These are phyloP conservation scores for Piloderma croceum DNA, from an alignment of 768 basidiomycete genomes.

Conservation along the genomic window DNA sequence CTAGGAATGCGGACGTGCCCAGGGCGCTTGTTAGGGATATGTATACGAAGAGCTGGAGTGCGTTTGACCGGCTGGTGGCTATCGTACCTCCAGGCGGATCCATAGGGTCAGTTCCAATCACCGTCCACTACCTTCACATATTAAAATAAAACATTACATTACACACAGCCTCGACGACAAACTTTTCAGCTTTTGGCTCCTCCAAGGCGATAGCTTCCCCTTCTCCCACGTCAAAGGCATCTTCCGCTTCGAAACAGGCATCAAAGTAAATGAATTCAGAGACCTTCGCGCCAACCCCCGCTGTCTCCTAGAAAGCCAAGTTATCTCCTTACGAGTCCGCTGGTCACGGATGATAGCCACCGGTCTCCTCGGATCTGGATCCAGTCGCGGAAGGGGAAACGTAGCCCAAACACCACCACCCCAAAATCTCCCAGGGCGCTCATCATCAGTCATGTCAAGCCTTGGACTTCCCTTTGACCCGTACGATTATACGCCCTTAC, in stretches of 20 bases:
- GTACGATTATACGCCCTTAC: conserved; percentile 64
- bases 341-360: conserved; percentile 71
- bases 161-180: conserved; percentile 77
- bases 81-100: conserved; percentile 89
- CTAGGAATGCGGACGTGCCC: conserved; percentile 78
- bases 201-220: conserved; percentile 74
- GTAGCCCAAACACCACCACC: conserved; percentile 22
- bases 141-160: conserved; percentile 4
- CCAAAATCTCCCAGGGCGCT: conserved; percentile 10
- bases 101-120: conserved; percentile 56
- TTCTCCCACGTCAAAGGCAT: conserved; percentile 79
- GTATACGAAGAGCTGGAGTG: conserved; percentile 93
- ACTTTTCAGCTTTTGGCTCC: conserved; percentile 83
- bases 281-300: conserved; percentile 86
- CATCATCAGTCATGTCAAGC: conserved; percentile 13
- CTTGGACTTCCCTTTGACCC: conserved; percentile 74
- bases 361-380: conserved; percentile 50
- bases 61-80: conserved; percentile 81
- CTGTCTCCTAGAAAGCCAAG: conserved; percentile 77
- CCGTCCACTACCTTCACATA: conserved; percentile 6
- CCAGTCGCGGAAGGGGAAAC: conserved; percentile 22
- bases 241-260: conserved; percentile 81
- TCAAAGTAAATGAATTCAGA: conserved; percentile 84
- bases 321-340: conserved; percentile 76
- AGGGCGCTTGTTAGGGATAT: conserved; percentile 81